phyloP scores from a whole-genome alignment of 345 rosid genomes.

The Fremontodendron californicum region DNA sequence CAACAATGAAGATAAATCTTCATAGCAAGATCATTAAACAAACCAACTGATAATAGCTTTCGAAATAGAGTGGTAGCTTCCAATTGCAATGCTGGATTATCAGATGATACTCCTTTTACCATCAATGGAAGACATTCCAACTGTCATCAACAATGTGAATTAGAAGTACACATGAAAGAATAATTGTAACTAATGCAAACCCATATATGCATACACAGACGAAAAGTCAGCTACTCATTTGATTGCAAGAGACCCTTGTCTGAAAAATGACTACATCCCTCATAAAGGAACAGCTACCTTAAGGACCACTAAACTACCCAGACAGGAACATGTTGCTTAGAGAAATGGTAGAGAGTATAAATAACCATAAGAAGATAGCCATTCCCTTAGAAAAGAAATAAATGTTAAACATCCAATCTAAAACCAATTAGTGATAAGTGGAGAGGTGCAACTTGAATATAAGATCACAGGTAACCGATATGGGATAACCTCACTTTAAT shows the following conservation, averaged over 20 bases:
- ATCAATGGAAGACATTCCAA: conserved; percentile 56
- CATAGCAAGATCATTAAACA: not conserved
- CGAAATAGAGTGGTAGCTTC: conserved; percentile 72
- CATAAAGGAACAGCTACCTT: not conserved
- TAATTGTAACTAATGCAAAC: not conserved
- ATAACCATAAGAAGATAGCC: no score
- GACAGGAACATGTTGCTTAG: not conserved
- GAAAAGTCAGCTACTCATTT: not conserved
- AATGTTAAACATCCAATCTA: no score
- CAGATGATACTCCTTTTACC: conserved; percentile 59
- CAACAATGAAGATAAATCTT: not conserved
- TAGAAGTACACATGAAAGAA: not conserved
- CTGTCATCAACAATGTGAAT: conserved; percentile 30
- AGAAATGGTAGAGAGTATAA: not conserved
- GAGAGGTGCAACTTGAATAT: no score
- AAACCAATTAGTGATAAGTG: no score
- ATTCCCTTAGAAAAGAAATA: no score
- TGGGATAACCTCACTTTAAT: no score
- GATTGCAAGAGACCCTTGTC: not conserved
- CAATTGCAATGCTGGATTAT: conserved; percentile 45
- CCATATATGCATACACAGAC: not conserved
- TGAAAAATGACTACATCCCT: not conserved
- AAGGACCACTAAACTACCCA: not conserved
- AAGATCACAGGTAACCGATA: no score
- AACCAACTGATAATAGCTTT: conserved; percentile 67